Base-by-base conservation (phyloP, 768 basidiomycete species). In the Lactarius indigo region DNA sequence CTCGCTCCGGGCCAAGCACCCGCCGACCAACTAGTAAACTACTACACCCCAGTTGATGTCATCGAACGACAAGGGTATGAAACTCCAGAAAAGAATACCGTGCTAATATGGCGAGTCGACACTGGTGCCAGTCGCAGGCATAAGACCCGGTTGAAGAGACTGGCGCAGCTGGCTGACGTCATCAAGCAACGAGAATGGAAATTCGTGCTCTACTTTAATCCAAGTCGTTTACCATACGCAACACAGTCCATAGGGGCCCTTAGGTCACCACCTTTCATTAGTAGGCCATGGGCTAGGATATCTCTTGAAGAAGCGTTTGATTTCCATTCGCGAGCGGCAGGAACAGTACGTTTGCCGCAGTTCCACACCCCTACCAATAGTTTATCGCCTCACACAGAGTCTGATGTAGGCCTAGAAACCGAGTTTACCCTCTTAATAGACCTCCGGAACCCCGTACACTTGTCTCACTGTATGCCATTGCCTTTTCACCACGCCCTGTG, bases 281-380 rank as follows among this genome's bases (percentile, higher is more conserved):
- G 88, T 68, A 91, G 92, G 12, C 79, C 84, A n/a, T n/a, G n/a
- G n/a, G n/a, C n/a, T n/a, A 2, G 94, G 91, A 8, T 96, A 92
- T 92, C 89, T 81, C 64, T 81, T 88, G 73, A 87, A 83, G 70
- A 80, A 80, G 65, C 82, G 87, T 66, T 81, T 92, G 58, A 83
- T 84, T 1, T 91, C 86, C 42, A 80, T 94, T 23, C 83, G 83
- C 58, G 93, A 96, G n/a, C n/a, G n/a, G n/a, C n/a, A n/a, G n/a
- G 78, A 94, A 95, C 76, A 93, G 92, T 92, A 69, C 62, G 88
- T 77, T 1, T 9, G 42, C 59, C 31, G 23, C 58, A 23, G 33
- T 39, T 23, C 33, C 33, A 23, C 35, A 18, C 35, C 3, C 20
- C 5, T 23, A 37, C 3, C 9, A 39, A 15, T 30, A 12, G 26